phyloP scores from a whole-genome alignment of 257 asterid species.

The Scutellaria baicalensis region DNA sequence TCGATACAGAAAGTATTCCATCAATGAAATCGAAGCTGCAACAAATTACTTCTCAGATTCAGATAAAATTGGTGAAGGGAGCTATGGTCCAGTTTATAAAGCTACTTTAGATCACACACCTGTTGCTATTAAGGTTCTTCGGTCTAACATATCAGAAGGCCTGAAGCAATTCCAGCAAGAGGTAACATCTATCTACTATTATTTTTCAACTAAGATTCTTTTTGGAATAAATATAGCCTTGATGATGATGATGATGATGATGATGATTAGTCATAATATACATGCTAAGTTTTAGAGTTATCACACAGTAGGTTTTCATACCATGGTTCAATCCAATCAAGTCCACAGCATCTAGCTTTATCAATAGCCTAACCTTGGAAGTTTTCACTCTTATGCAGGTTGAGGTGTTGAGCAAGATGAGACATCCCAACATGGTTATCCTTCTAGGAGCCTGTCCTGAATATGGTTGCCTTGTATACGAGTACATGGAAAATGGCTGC shows the following conservation, averaged over 20 bases:
- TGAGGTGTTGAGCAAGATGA: conserved; percentile 40
- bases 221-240: background rate
- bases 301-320: too few relatives aligned
- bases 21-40: conserved; percentile 58
- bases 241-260: background rate
- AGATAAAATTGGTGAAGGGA: conserved; percentile 79
- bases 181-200: conserved; percentile 28
- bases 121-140: conserved; percentile 75
- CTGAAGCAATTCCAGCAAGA: conserved; percentile 68
- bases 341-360: background rate
- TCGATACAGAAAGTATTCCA: conserved; percentile 45
- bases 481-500: conserved; percentile 47
- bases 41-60: conserved; percentile 46
- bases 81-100: conserved; percentile 75
- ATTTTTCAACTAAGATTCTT: background rate
- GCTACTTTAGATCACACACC: conserved; percentile 64
- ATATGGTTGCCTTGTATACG: conserved; percentile 40
- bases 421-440: conserved; percentile 57
- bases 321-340: background rate
- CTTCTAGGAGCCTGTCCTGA: conserved; percentile 52
- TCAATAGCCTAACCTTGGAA: background rate
- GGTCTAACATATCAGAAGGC: conserved; percentile 62
- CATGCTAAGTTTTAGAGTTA: too few relatives aligned
- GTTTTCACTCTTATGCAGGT: conserved; percentile 20
- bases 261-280: background rate